These are phyloP conservation scores for Ganoderma lucidum DNA, from an alignment of 1,284 basidiomycete genomes.

Conservation along the genomic window DNA sequence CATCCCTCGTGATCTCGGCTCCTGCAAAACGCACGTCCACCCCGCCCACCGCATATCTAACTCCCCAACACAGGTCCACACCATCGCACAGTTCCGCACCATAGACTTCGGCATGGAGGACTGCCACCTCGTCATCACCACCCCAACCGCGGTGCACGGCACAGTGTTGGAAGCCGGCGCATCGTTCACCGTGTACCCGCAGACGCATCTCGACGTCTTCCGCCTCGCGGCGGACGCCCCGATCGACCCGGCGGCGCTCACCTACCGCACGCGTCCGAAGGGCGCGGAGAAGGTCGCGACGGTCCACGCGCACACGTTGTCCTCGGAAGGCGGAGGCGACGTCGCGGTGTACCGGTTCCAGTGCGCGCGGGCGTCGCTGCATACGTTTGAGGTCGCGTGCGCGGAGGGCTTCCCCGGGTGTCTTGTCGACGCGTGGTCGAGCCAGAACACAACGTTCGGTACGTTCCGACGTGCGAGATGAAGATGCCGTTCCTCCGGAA, in stretches of 20 bases:
- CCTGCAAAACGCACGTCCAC: background rate
- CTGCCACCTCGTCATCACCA: constrained; percentile 18
- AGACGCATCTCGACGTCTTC: constrained; percentile 26
- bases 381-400: constrained; percentile 25
- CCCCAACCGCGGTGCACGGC: background rate
- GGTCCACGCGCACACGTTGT: background rate
- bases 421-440: constrained; percentile 24
- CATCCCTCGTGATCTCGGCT: background rate
- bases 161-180: background rate
- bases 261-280: constrained; percentile 22
- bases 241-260: constrained; percentile 25
- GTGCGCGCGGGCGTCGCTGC: constrained; percentile 19
- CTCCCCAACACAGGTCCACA: background rate
- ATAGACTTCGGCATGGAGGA: constrained; percentile 36
- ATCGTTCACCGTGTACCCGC: constrained; percentile 18
- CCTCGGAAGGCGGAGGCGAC: background rate
- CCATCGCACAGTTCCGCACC: constrained; percentile 32
- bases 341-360: constrained; percentile 8
- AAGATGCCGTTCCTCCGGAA: background rate
- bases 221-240: constrained; percentile 7
- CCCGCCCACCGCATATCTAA: background rate
- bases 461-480: background rate
- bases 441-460: constrained; percentile 23
- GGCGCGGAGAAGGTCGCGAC: constrained; percentile 17
- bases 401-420: constrained; percentile 13